Evolutionary conservation across 495 filamentous ascomycete species (phyloP).

Genomic region (Xanthoparmelia taractica): DNA sequence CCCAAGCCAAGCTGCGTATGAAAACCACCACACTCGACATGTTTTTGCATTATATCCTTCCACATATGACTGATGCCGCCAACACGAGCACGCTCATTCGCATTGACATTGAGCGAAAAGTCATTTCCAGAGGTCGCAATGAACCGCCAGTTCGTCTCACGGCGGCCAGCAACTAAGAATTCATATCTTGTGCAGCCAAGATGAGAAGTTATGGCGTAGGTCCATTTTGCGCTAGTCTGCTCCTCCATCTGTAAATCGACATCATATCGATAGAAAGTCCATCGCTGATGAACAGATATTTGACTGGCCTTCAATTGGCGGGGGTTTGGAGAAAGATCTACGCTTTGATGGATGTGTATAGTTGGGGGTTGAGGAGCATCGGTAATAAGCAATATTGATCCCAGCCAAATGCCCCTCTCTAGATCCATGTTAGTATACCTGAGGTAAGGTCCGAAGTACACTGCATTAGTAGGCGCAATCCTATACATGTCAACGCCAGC

Average conservation of each 20-base stretch:
- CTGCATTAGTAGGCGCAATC: conserved; percentile 87
- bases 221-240: conserved; percentile 76
- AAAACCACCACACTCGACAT: conserved; percentile 91
- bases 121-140: conserved; percentile 94
- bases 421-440: conserved; percentile 96
- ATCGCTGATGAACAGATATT: conserved; percentile 83
- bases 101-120: conserved; percentile 77
- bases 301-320: conserved; percentile 76
- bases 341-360: conserved; percentile 87
- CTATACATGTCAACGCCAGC: conserved; percentile 90
- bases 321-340: conserved; percentile 88
- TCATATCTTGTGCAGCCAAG: conserved; percentile 95
- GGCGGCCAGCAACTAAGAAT: conserved; percentile 87
- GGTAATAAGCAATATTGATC: conserved; percentile 75
- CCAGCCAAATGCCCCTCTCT: conserved; percentile 83
- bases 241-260: conserved; percentile 89
- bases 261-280: conserved; percentile 95
- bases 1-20: conserved; percentile 87
- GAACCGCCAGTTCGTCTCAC: conserved; percentile 93
- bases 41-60: conserved; percentile 98
- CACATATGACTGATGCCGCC: conserved; percentile 94
- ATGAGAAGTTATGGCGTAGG: conserved; percentile 95
- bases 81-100: conserved; percentile 72
- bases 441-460: conserved; percentile 95
- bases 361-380: conserved; percentile 91